phyloP scores from a whole-genome alignment of 805 yeast genomes.

The Metschnikowia colocasiae region DNA sequence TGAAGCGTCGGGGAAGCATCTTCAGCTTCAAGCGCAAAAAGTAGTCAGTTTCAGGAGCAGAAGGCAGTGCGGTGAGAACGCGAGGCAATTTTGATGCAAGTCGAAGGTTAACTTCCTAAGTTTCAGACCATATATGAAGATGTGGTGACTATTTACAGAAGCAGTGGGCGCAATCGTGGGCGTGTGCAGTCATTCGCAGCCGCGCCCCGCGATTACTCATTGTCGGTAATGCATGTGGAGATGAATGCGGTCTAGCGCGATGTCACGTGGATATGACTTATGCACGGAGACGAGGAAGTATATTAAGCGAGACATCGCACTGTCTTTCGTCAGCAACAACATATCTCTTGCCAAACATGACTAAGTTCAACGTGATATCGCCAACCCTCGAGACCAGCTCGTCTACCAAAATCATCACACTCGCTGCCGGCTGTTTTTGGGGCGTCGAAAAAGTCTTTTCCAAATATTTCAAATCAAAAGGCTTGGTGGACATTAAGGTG shows the following conservation, averaged over 20 bases:
- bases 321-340: not conserved
- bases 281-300: not conserved
- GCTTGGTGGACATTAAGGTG: constrained; percentile 72
- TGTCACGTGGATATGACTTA: constrained; percentile 11
- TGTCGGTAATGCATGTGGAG: not conserved
- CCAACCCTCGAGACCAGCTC: constrained; percentile 34
- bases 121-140: no score
- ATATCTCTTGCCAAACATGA: not conserved
- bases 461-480: constrained; percentile 61
- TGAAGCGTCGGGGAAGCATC: constrained; percentile 26
- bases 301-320: not conserved
- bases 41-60: no score
- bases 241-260: constrained; percentile 2
- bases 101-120: no score
- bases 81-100: not conserved
- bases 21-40: constrained; percentile 36
- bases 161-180: no score
- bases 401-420: constrained; percentile 34
- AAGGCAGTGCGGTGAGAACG: not conserved
- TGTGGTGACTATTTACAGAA: no score
- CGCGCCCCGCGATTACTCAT: not conserved
- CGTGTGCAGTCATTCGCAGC: not conserved
- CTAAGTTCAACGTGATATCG: constrained; percentile 21
- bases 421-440: constrained; percentile 76
- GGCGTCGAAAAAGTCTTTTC: constrained; percentile 82